Evolutionary conservation across 202 grass and related monocot species (phyloP).

Genomic region (Brachypodium distachyon): DNA sequence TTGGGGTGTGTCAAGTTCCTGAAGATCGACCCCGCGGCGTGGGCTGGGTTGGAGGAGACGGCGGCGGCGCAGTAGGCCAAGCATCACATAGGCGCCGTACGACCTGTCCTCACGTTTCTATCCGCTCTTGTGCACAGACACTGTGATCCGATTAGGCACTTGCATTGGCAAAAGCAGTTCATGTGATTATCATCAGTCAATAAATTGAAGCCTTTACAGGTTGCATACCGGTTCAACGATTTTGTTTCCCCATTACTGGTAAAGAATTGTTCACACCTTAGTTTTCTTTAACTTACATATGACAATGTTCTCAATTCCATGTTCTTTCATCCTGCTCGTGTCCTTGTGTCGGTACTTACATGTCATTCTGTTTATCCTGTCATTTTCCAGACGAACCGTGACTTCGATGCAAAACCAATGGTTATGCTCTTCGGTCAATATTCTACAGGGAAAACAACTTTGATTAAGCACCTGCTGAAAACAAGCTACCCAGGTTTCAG

Average conservation of each 20-base stretch:
- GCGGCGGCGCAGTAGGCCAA: conserved; percentile 52
- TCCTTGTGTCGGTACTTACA: no score
- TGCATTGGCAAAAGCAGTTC: conserved; percentile 51
- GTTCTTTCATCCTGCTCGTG: no score
- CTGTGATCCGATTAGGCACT: conserved; percentile 44
- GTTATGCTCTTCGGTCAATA: no score
- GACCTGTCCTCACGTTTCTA: neutral
- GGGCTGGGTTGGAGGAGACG: conserved; percentile 74
- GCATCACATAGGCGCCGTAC: conserved; percentile 77
- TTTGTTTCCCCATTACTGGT: conserved; percentile 74
- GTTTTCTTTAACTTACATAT: no score
- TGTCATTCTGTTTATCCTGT: no score
- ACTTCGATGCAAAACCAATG: no score
- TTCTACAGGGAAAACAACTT: no score
- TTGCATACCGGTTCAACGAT: conserved; percentile 79
- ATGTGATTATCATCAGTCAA: conserved; percentile 69
- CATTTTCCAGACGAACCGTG: no score
- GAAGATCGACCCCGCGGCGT: conserved; percentile 60
- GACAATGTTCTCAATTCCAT: no score
- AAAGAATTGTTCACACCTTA: conserved; percentile 10
- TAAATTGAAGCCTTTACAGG: conserved; percentile 77
- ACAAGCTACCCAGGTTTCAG: no score
- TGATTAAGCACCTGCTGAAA: no score
- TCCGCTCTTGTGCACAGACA: conserved; percentile 24
- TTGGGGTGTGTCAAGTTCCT: conserved; percentile 41